These are phyloP conservation scores for Paramecium bursaria DNA, from an alignment of 73 alveolate species.

Conservation along the genomic window DNA sequence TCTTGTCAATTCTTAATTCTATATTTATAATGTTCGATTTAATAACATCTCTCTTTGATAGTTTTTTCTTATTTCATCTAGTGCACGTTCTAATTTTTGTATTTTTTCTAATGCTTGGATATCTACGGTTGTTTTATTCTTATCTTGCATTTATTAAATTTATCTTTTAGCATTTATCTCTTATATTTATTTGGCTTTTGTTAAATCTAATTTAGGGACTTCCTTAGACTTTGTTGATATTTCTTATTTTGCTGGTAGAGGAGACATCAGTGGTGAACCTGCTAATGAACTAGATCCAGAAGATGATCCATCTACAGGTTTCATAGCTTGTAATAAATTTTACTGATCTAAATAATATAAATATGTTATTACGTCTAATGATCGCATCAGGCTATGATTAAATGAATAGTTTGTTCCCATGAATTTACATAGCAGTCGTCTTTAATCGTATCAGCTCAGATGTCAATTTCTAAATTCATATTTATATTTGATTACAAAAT, in stretches of 20 bases:
- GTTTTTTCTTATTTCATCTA: constrained; percentile 42
- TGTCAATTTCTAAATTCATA: constrained; percentile 13
- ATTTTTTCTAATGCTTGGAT: constrained; percentile 31
- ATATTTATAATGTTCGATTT: neutral
- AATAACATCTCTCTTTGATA: constrained; percentile 55
- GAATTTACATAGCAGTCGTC: neutral
- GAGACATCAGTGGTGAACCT: constrained; percentile 50
- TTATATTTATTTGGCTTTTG: constrained; percentile 45
- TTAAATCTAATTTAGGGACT: constrained; percentile 32
- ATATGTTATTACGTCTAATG: neutral
- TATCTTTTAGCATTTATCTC: constrained; percentile 55
- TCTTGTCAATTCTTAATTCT: constrained; percentile 27
- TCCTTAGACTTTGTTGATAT: neutral
- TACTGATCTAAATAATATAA: neutral
- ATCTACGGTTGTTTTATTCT: neutral
- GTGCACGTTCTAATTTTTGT: constrained; percentile 18
- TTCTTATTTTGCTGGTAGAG: constrained; percentile 45
- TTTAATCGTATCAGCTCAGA: neutral
- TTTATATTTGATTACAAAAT: neutral
- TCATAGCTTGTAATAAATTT: neutral
- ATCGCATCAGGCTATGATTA: neutral
- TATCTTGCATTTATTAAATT: neutral
- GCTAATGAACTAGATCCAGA: neutral
- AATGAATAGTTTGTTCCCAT: constrained; percentile 21
- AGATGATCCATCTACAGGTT: neutral